Evolutionary conservation across 2,329 filamentous ascomycete species (phyloP), one percentile per base, ranked within the genome.

Genomic region (Pseudopyrenochaeta lycopersici): DNA sequence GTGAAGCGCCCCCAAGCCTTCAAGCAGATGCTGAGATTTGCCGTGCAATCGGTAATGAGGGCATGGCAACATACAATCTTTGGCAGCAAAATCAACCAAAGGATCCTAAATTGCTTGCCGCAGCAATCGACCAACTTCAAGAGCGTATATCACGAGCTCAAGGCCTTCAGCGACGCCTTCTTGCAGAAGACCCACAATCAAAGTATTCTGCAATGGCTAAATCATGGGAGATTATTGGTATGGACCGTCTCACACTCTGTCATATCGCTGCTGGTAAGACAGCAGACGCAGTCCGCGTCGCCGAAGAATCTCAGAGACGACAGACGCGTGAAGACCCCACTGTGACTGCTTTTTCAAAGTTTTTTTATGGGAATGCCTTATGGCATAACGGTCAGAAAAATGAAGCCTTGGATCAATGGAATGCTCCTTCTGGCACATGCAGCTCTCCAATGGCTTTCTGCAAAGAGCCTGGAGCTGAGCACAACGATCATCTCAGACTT

Each of bases 401-500:
- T 10, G 64, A 67, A 32, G 74, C 74, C 1, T 44, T 71, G 31
- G 17, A 42, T 14, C 64, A 72, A 33, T 74, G 77, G 56, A 71
- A 74, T 43, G 36, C 63, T 1, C 46, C 51, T 0, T 50, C 58
- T 11, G 49, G 47, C 0, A n/a, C n/a, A n/a, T 73, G 71, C 48
- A 69, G 74, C 0, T 70, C 76, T 5, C 69, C 71, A n/a, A 73
- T 76, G 17, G 74, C 73, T 1, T 56, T 79, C 15, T 75, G 69
- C 60, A 78, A 74, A 48, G 77, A 78, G 49, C 74, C 74, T 0
- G 77, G 71, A 0, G 54, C 58, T 1, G 77, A 79, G 57, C 66
- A 78, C 47, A 59, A 67, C 0, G 47, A 58, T 1, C 77, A 78
- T 48, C 54, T 78, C 2, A 46, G 46, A 6, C 67, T 74, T 31